Base-by-base conservation (phyloP, 352 stramenopile genomes). In the Globisporangium mamillatum region DNA sequence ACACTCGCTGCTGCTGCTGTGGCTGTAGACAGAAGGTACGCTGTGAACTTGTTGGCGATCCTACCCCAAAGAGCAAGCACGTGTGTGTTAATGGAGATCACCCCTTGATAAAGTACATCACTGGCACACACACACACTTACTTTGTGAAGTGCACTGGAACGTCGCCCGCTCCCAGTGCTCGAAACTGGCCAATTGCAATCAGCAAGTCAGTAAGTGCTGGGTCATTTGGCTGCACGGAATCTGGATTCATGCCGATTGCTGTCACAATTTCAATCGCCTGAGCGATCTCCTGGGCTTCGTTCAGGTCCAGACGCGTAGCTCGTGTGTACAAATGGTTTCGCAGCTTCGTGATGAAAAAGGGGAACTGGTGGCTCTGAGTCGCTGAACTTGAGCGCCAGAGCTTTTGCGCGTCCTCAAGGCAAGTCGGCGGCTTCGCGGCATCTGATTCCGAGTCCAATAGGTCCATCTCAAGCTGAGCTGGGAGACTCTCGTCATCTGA, bases 291-390 rank as follows among this genome's bases (percentile, higher is more conserved):
- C 10, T 69, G 25, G 1, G 58, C n/a, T 63, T 79, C 72, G 7
- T 54, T 57, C 10, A 63, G 36, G 16, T 62, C 64, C 44, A 75
- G 18, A 54, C 25, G 48, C 38, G 55, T 52, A 52, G 18, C 32
- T 44, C 68, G 54, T 6, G 36, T 24, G 69, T 72, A 64, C 56
- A 83, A 65, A 66, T 73, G 74, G 18, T 60, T 48, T 12, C 58
- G 72, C 5, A 83, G 54, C 24, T 75, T 70, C 29, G 72, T 38
- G 50, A 76, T 69, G 34, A 72, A 54, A 16, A 38, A 46, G 3
- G 74, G 72, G 25, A 81, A 75, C 46, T 69, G 48, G n/a, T 59
- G 56, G 22, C 74, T 56, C 60, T 78, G 76, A 7, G 24, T 53
- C 18, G 10, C 53, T 48, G 16, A 8, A 12, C 22, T 58, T 2